Evolutionary conservation across 345 rosid species (phyloP), one percentile per base, ranked within the genome.

Genomic region (Bruguiera sexangula): DNA sequence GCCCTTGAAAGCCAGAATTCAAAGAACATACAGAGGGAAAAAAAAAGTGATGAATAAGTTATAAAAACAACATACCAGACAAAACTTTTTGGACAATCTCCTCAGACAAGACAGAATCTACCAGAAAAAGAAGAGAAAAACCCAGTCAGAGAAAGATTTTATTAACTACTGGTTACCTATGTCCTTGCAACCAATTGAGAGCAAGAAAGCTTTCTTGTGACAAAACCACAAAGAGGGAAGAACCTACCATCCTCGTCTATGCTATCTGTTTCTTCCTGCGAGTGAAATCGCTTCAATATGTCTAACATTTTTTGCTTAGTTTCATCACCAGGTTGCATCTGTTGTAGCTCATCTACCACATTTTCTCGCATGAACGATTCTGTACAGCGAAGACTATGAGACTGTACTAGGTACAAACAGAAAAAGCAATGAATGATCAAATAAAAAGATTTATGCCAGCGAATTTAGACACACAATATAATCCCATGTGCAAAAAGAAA

Each of bases 331-430:
- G 96, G 72, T n/a, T 83, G 88, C 77, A 86, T 72, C 24, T 83
- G 89, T 21, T 70, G 82, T 73, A 94, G 57, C 85, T 89, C 97
- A 58, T 83, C 83, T 6, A 86, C 84, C 1, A 94, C 97, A 79
- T 94, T 94, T 66, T 92, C 99, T 76, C 81, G 82, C 96, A 90
- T 91, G 73, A 95, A 95, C 6, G 97, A 89, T 66, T 95, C 99
- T 7, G 97, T 95, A 66, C 99, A 95, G 4, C 85, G 82, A n/a
- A 69, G 69, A 58, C 96, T 85, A 79, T 94, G 98, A 34, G 99
- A 87, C 93, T 89, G 76, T 32, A 43, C 29, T 6, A 2, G n/a
- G 26, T 5, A 39, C 16, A 59, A 71, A 70, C 8, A 6, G 37
- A 34, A 34, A 34, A 34, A 34, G 37, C 7, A 34, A 7, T 34